These are phyloP conservation scores for Curvularia spicifera DNA, from an alignment of 2,329 filamentous ascomycete species.

Conservation along the genomic window DNA sequence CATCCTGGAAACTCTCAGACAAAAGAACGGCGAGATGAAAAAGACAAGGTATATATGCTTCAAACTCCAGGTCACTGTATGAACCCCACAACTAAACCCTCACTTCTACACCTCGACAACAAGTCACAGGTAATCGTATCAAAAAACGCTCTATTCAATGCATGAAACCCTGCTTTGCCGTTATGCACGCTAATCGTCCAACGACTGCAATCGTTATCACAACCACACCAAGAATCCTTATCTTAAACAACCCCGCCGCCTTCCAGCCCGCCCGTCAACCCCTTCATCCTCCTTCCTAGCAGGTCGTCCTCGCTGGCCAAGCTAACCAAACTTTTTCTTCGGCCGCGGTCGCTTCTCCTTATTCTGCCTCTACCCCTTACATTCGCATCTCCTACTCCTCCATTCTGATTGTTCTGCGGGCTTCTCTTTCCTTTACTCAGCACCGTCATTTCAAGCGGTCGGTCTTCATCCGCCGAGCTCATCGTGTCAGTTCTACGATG, in stretches of 20 bases:
- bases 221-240: neutral
- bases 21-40: neutral
- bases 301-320: conserved; percentile 58
- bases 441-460: conserved; percentile 77
- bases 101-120: neutral
- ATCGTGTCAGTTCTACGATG: conserved; percentile 61
- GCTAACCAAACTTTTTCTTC: conserved; percentile 53
- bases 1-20: neutral
- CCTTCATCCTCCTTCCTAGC: conserved; percentile 57
- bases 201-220: neutral
- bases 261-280: conserved; percentile 51
- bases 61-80: neutral
- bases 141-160: neutral
- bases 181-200: conserved; percentile 3
- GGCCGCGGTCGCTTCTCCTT: conserved; percentile 38
- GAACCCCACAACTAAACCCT: neutral
- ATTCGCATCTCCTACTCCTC: neutral
- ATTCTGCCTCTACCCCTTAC: conserved; percentile 32
- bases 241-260: conserved; percentile 29
- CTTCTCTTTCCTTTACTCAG: conserved; percentile 34
- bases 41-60: neutral
- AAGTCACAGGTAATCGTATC: neutral
- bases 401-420: conserved; percentile 18
- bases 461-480: conserved; percentile 75
- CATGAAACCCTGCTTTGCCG: neutral